phyloP scores from a whole-genome alignment of 306 rosid genomes.

The Dalbergia oliveri region DNA sequence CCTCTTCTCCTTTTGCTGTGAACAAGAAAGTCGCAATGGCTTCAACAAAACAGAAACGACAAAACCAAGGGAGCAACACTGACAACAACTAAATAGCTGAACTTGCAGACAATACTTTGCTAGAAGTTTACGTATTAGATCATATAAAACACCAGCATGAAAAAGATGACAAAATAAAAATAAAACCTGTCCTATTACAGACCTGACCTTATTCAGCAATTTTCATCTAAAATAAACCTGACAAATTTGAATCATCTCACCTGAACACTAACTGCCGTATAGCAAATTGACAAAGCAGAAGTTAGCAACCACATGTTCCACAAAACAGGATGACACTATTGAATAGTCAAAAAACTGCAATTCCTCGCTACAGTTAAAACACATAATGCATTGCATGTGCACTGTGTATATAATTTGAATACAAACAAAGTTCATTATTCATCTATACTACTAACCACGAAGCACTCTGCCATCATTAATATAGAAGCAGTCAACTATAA shows the following conservation, averaged over 20 bases:
- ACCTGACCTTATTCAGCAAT: neutral
- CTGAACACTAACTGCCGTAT: neutral
- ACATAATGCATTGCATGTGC: neutral
- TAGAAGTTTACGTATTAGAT: slow-evolving; percentile 17
- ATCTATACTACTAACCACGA: neutral
- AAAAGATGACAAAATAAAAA: neutral
- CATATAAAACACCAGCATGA: neutral
- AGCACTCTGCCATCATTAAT: neutral
- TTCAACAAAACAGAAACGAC: slow-evolving; percentile 30
- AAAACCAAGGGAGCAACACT: neutral
- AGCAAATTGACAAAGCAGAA: slow-evolving; percentile 11
- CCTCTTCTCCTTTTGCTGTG: slow-evolving; percentile 55
- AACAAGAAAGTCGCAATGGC: slow-evolving; percentile 31
- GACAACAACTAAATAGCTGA: slow-evolving; percentile 14
- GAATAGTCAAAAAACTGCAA: slow-evolving; percentile 14
- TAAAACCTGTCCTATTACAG: neutral
- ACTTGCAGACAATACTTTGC: slow-evolving; percentile 13
- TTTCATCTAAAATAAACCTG: neutral
- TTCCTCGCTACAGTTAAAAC: slow-evolving; percentile 7
- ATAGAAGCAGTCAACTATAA: slow-evolving; percentile 13
- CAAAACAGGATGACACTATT: neutral
- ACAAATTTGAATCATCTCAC: slow-evolving; percentile 6
- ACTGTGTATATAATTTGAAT: neutral
- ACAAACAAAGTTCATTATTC: neutral
- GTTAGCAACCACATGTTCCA: slow-evolving; percentile 19